Evolutionary conservation across 345 rosid species (phyloP).

Genomic region (Citrus trifoliata): DNA sequence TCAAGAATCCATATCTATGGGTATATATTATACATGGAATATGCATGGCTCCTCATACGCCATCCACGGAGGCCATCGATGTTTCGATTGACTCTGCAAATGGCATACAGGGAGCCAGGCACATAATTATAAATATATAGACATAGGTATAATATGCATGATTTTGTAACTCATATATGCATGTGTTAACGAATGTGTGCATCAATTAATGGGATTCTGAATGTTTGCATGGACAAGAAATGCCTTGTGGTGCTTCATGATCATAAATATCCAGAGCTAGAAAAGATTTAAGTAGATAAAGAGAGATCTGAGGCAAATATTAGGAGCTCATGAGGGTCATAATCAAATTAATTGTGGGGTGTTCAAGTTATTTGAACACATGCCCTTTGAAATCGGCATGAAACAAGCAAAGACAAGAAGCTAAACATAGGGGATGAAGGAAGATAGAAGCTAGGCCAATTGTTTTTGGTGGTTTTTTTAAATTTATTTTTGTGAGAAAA

Average conservation of each 20-base stretch:
- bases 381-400: constrained; percentile 43
- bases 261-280: background rate
- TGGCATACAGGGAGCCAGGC: constrained; percentile 99
- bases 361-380: background rate
- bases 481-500: constrained; percentile 35
- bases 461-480: constrained; percentile 11
- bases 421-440: constrained; percentile 29
- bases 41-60: constrained; percentile 99
- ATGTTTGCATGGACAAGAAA: background rate
- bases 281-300: constrained; percentile 3
- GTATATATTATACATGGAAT: constrained; percentile 22
- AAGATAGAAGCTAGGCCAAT: background rate
- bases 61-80: constrained; percentile 84
- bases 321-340: constrained; percentile 16
- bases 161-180: background rate
- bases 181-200: background rate
- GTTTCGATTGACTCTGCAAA: constrained; percentile 59
- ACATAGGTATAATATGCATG: background rate
- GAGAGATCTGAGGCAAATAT: constrained; percentile 23
- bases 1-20: constrained; percentile 1
- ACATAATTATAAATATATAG: constrained; percentile 23
- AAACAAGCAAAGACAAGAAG: constrained; percentile 39
- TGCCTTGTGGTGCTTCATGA: background rate
- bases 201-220: background rate
- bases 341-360: constrained; percentile 8